Base-by-base conservation (phyloP, 2,329 filamentous ascomycete genomes). In the Fusarium mexicanum region DNA sequence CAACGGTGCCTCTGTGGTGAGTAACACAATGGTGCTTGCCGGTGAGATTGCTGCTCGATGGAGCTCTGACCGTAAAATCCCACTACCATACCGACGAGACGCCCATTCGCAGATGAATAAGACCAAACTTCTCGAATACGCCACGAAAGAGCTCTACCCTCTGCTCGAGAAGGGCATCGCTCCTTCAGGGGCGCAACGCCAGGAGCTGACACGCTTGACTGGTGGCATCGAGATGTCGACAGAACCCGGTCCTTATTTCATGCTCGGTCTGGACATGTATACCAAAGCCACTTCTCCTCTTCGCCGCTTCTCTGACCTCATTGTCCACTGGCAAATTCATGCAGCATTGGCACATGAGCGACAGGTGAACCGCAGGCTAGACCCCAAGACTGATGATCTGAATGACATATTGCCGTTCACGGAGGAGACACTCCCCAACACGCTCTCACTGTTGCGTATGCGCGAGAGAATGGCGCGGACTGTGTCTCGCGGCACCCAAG, bases 301-400 rank as follows among this genome's bases (percentile, higher is more conserved):
- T n/a, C 89, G 91, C 40, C 87, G 91, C 48, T 92, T 87, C 80
- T 81, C 84, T 10, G 91, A 93, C 79, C 82, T 93, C 53, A 79
- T 93, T 38, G 86, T 88, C 4, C 91, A 92, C 81, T 92, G 90
- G 89, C 91, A 93, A 79, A 88, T 93, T 70, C 87, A 91, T 76
- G 87, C 87, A 6, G 87, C 89, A 16, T 81, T 93, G 38, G 82
- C 83, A 20, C 80, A 85, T 67, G 86, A 88, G 74, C 83, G 85
- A 14, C 76, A 82, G 43, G 70, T 69, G 31, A 65, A 77, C 47
- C 73, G 78, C 24, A 66, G 61, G 20, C 70, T 83, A 41, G 75
- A 80, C 33, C 59, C 76, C 13, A 43, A 69, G 12, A 58, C 69
- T 24, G 81, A 83, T 47, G 65, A 81, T 44, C 35, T 81, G 55